Conservation (phyloP, 768 basidiomycete genomes). For the Coprinopsis strossmayeri region DNA sequence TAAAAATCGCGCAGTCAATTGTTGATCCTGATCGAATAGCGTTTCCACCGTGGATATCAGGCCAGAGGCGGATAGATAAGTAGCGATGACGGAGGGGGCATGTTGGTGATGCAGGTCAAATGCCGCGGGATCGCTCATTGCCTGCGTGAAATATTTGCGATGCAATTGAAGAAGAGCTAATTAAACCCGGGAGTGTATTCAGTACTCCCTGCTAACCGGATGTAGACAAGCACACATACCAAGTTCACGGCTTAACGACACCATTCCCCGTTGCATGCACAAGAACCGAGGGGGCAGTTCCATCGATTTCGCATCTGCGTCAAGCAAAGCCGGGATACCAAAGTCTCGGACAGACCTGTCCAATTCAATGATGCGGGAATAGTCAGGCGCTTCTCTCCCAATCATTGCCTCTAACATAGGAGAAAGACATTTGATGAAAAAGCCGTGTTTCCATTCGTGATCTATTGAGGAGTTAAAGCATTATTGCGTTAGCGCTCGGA, state of each 20-base stretch:
- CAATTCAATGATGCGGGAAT: constrained; percentile 43
- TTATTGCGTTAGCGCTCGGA: background rate
- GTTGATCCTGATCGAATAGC: constrained; percentile 51
- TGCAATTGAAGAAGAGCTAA: constrained; percentile 63
- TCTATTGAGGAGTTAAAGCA: constrained; percentile 30
- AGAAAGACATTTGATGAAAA: constrained; percentile 56
- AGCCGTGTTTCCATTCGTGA: constrained; percentile 66
- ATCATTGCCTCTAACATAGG: constrained; percentile 57
- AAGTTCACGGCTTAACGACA: constrained; percentile 56
- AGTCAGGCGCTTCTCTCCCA: constrained; percentile 44
- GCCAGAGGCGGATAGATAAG: constrained; percentile 52
- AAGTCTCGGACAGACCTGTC: constrained; percentile 54
- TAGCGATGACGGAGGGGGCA: constrained; percentile 67
- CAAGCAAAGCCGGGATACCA: constrained; percentile 42
- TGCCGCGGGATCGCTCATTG: constrained; percentile 45
- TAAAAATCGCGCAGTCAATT: constrained; percentile 58
- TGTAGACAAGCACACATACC: constrained; percentile 28
- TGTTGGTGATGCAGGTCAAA: constrained; percentile 57
- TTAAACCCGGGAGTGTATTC: background rate
- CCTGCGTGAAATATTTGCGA: constrained; percentile 60
- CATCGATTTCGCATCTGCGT: constrained; percentile 30
- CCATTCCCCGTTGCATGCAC: constrained; percentile 59
- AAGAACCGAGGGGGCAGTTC: constrained; percentile 39
- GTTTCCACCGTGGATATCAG: constrained; percentile 52
- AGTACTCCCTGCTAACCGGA: constrained; percentile 4